Percentiles rank a stretch among this genome's conserved stretches.
phyloP scores from a whole-genome alignment of 306 rosid genomes.

The Cicer judaicum region DNA sequence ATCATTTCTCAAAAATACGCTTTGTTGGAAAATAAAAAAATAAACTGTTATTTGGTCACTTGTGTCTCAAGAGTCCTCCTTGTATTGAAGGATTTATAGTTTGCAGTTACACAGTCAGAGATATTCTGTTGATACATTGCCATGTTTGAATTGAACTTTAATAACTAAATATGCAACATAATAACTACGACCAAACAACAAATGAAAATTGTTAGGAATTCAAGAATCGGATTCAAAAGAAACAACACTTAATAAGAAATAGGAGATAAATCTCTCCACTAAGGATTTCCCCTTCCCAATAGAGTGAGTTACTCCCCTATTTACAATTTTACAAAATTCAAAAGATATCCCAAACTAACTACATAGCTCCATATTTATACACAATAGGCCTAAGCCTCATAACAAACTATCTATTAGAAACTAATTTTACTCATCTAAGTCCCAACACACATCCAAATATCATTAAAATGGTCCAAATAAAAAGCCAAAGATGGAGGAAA shows the following conservation, averaged over 20 bases:
- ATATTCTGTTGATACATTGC: neutral
- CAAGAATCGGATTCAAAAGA: no score
- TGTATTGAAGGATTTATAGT: neutral
- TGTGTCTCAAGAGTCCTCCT: neutral
- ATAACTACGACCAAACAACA: neutral
- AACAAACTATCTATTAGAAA: no score
- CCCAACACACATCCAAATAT: neutral
- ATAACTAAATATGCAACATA: neutral
- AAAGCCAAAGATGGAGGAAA: neutral
- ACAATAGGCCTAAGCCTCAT: no score
- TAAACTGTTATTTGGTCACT: neutral
- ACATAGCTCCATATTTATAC: no score
- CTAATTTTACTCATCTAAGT: no score
- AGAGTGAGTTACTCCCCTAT: no score
- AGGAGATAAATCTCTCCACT: no score
- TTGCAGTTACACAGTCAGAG: neutral
- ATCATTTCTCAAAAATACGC: neutral
- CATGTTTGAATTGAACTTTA: neutral
- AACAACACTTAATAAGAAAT: no score
- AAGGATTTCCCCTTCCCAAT: no score
- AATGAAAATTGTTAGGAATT: neutral
- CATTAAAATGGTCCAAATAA: constrained; percentile 30
- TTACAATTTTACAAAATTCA: no score
- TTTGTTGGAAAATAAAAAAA: neutral
- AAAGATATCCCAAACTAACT: no score